These are phyloP conservation scores for Puccinia horiana DNA, from an alignment of 1,284 basidiomycete species.

Conservation along the genomic window DNA sequence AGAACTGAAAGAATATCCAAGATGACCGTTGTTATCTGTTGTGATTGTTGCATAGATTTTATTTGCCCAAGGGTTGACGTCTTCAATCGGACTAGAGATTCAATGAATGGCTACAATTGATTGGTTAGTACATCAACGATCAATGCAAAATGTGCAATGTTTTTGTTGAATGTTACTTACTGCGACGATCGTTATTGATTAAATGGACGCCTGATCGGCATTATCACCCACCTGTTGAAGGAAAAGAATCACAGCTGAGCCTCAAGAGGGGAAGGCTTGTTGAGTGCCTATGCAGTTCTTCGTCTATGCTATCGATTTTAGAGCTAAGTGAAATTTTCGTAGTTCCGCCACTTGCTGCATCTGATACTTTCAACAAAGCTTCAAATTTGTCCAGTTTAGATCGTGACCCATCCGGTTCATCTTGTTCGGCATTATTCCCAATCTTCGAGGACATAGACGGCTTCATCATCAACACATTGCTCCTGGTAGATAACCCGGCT, in stretches of 20 bases:
- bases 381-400: conserved; percentile 12
- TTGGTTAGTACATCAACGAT: background rate
- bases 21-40: too few species aligned
- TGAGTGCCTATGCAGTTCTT: background rate
- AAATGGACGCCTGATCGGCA: background rate
- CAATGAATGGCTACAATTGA: background rate
- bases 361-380: conserved; percentile 26
- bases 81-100: background rate
- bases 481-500: background rate
- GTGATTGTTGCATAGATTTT: background rate
- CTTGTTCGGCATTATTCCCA: background rate
- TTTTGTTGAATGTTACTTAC: background rate
- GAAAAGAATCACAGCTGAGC: background rate
- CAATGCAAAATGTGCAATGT: background rate
- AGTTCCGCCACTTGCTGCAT: conserved; percentile 10
- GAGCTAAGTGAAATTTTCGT: conserved; percentile 16
- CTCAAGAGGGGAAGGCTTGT: background rate
- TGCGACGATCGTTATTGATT: background rate
- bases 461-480: background rate
- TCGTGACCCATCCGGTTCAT: background rate
- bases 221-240: background rate
- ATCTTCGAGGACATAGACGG: background rate
- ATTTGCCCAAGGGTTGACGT: background rate
- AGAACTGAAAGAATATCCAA: too few species aligned
- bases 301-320: conserved; percentile 14